Percentiles rank a stretch among this genome's conserved stretches.
These are phyloP conservation scores for Lathyrus aphaca DNA, from an alignment of 306 rosid species.

Conservation along the genomic window DNA sequence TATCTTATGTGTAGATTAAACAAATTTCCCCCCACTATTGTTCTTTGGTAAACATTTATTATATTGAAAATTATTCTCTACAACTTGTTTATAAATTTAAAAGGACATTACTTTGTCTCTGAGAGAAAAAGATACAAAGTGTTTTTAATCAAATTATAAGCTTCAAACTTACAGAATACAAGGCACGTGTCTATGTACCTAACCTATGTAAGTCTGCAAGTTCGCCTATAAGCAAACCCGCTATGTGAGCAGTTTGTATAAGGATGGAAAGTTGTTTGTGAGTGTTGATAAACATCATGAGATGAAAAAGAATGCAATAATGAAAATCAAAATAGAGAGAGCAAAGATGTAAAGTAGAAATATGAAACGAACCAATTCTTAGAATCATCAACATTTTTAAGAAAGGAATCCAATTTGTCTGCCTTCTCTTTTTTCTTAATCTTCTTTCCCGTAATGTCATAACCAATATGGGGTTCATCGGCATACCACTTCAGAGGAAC, in stretches of 20 bases:
- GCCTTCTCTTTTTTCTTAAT: slow-evolving; percentile 74
- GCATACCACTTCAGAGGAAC: slow-evolving; percentile 86
- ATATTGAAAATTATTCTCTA: not conserved
- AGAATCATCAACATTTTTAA: slow-evolving; percentile 79
- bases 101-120: no score
- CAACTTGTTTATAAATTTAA: not conserved
- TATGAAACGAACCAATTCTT: slow-evolving; percentile 69
- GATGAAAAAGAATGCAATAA: not conserved
- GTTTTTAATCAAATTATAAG: not conserved
- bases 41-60: not conserved
- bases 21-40: slow-evolving; percentile 5
- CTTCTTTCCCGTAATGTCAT: slow-evolving; percentile 80
- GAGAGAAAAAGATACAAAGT: not conserved
- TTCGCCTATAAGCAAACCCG: no score
- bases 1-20: not conserved
- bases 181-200: not conserved
- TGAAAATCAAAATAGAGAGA: slow-evolving; percentile 11
- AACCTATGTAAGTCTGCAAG: not conserved
- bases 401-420: slow-evolving; percentile 78
- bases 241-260: no score
- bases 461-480: slow-evolving; percentile 91
- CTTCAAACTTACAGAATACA: not conserved
- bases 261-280: no score
- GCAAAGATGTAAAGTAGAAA: not conserved
- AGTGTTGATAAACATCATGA: no score